phyloP scores from a whole-genome alignment of 345 rosid genomes.

The Boechera stricta region DNA sequence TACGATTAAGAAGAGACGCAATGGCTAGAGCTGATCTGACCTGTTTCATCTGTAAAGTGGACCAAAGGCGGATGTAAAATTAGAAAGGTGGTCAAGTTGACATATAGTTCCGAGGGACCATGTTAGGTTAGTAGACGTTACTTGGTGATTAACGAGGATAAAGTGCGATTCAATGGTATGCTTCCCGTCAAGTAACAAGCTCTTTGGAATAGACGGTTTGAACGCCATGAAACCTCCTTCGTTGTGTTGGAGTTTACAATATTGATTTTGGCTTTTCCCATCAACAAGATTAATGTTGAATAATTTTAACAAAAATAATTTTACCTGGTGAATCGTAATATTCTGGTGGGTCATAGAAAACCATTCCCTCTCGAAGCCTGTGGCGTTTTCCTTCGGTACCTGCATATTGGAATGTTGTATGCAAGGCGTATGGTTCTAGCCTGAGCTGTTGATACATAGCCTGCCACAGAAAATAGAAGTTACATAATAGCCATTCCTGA shows the following conservation, averaged over 20 bases:
- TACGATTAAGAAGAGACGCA: slow-evolving; percentile 83
- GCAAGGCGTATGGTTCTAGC: slow-evolving; percentile 91
- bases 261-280: slow-evolving; percentile 13
- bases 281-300: slow-evolving; percentile 13
- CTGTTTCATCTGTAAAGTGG: slow-evolving; percentile 74
- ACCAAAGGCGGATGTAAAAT: slow-evolving; percentile 30
- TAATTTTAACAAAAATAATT: background rate
- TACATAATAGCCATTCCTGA: background rate
- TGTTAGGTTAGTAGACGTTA: slow-evolving; percentile 47
- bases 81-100: slow-evolving; percentile 31
- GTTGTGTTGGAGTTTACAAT: slow-evolving; percentile 21
- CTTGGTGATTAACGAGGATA: slow-evolving; percentile 82
- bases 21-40: slow-evolving; percentile 92
- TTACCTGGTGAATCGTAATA: slow-evolving; percentile 88
- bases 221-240: slow-evolving; percentile 96
- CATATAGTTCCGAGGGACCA: slow-evolving; percentile 28
- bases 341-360: slow-evolving; percentile 88
- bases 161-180: slow-evolving; percentile 85
- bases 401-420: slow-evolving; percentile 95
- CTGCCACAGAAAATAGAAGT: slow-evolving; percentile 50
- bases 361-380: slow-evolving; percentile 87
- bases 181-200: slow-evolving; percentile 81
- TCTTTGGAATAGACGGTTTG: slow-evolving; percentile 85
- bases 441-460: slow-evolving; percentile 87
- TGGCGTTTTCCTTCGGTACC: slow-evolving; percentile 99